A percentile compares a stretch with the other conserved stretches of the same genome.
Conservation (phyloP, 23 red algal species). For the Gracilaria gracilis region DNA sequence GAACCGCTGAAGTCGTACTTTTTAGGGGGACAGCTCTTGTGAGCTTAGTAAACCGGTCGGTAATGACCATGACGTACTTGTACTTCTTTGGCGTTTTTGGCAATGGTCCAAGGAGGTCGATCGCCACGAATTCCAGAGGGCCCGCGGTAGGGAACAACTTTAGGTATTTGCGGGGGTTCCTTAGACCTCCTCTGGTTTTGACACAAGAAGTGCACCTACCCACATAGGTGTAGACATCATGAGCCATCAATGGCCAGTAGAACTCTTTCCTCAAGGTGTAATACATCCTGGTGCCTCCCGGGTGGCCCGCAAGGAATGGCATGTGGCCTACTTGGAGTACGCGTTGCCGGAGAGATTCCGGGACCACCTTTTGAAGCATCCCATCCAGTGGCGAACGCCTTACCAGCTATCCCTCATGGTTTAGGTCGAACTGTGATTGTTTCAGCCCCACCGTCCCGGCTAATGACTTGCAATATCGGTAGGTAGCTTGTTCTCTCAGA, state of each 20-base stretch:
- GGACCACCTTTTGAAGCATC: slow-evolving; percentile 26
- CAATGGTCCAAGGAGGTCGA: slow-evolving; percentile 42
- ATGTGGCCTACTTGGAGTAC: neutral
- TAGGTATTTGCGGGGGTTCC: slow-evolving; percentile 27
- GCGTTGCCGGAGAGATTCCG: neutral
- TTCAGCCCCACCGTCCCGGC: too few species aligned
- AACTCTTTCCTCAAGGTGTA: neutral
- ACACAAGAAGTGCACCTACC: neutral
- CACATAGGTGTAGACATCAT: neutral
- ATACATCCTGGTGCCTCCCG: neutral
- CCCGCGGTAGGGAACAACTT: slow-evolving; percentile 30
- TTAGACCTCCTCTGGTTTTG: neutral
- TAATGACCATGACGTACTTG: slow-evolving; percentile 30
- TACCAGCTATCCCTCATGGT: neutral
- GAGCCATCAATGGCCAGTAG: slow-evolving; percentile 47
- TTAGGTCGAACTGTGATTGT: neutral
- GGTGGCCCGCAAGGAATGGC: neutral
- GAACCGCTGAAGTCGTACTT: neutral
- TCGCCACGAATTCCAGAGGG: slow-evolving; percentile 31
- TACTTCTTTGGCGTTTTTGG: neutral
- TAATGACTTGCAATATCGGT: neutral
- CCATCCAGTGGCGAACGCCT: neutral
- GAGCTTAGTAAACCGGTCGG: slow-evolving; percentile 37
- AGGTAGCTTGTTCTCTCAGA: neutral
- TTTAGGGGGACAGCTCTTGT: neutral